Percentiles rank a stretch among this genome's conserved stretches.
These are phyloP conservation scores for Zymoseptoria pseudotritici DNA, from an alignment of 2,329 filamentous ascomycete species.

Conservation along the genomic window DNA sequence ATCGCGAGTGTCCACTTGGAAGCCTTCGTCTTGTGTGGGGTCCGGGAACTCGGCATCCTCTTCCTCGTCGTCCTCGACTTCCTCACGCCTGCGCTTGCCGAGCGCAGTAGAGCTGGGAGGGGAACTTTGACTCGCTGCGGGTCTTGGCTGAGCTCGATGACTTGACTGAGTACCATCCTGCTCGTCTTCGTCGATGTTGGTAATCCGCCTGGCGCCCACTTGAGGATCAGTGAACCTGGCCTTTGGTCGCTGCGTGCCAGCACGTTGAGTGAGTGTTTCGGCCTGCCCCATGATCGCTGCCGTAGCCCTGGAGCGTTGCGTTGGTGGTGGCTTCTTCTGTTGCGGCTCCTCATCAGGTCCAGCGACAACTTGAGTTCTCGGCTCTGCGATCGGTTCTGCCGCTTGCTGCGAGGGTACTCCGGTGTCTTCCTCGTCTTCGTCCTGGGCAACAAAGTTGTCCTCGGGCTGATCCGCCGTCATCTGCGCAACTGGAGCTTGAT, in stretches of 20 bases:
- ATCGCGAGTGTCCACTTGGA: slow-evolving; percentile 35
- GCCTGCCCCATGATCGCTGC: not conserved
- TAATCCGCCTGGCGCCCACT: slow-evolving; percentile 10
- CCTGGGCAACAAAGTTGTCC: slow-evolving; percentile 1
- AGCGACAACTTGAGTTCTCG: not conserved
- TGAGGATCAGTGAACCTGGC: slow-evolving; percentile 22
- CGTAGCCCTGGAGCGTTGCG: not conserved
- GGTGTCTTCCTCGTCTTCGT: slow-evolving; percentile 2
- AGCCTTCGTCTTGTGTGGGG: slow-evolving; percentile 37
- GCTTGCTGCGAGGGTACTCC: not conserved
- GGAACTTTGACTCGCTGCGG: slow-evolving; percentile 7
- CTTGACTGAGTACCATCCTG: not conserved
- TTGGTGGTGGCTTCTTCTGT: not conserved
- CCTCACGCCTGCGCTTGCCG: slow-evolving; percentile 22
- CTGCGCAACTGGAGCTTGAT: slow-evolving; percentile 11
- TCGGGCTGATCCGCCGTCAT: slow-evolving; percentile 3
- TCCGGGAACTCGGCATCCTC: slow-evolving; percentile 14
- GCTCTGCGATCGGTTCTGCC: not conserved
- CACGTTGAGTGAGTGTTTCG: not conserved
- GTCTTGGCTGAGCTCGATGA: not conserved
- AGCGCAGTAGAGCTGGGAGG: not conserved
- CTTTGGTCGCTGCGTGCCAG: slow-evolving; percentile 1
- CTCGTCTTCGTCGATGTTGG: slow-evolving; percentile 4
- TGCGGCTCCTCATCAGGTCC: not conserved
- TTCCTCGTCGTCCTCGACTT: slow-evolving; percentile 23